Conservation (phyloP, 768 basidiomycete genomes). For the Chalciporus sphaerocephalus region DNA sequence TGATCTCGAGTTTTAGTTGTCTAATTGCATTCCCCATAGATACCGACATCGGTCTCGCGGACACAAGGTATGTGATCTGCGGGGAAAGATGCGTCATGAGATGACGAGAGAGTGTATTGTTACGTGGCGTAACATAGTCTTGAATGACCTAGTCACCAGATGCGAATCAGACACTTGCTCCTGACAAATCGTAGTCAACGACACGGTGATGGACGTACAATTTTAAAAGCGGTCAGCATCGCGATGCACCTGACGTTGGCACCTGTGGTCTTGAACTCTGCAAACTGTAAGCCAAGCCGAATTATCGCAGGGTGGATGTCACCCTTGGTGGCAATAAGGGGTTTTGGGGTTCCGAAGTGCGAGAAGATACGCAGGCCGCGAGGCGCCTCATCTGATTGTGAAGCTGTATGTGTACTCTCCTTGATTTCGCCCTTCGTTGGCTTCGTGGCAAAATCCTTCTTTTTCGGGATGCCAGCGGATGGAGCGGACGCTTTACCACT, state of each 20-base stretch:
- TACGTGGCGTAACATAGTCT: slow-evolving; percentile 82
- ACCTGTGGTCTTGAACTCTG: slow-evolving; percentile 88
- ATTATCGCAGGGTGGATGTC: slow-evolving; percentile 90
- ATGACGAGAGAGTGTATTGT: slow-evolving; percentile 85
- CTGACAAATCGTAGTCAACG: neutral
- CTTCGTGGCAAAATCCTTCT: slow-evolving; percentile 20
- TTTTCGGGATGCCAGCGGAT: slow-evolving; percentile 20
- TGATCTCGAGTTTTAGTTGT: slow-evolving; percentile 93
- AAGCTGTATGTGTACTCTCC: slow-evolving; percentile 27
- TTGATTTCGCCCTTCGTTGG: slow-evolving; percentile 24
- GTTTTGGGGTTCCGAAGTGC: slow-evolving; percentile 77
- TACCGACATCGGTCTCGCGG: slow-evolving; percentile 85
- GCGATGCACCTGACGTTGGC: slow-evolving; percentile 96
- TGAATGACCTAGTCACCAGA: slow-evolving; percentile 65
- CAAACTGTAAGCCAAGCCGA: slow-evolving; percentile 83
- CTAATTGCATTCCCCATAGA: slow-evolving; percentile 94
- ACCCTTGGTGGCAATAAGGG: slow-evolving; percentile 53
- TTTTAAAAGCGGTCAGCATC: slow-evolving; percentile 86
- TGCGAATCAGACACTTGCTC: slow-evolving; percentile 3
- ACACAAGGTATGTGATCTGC: slow-evolving; percentile 86
- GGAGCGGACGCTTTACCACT: slow-evolving; percentile 16
- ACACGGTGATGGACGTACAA: slow-evolving; percentile 46
- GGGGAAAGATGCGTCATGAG: slow-evolving; percentile 89
- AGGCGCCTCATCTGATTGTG: slow-evolving; percentile 33
- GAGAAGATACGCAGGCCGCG: slow-evolving; percentile 80